Conservation (phyloP, 2,329 filamentous ascomycete species). For the Stagonosporopsis tanaceti region DNA sequence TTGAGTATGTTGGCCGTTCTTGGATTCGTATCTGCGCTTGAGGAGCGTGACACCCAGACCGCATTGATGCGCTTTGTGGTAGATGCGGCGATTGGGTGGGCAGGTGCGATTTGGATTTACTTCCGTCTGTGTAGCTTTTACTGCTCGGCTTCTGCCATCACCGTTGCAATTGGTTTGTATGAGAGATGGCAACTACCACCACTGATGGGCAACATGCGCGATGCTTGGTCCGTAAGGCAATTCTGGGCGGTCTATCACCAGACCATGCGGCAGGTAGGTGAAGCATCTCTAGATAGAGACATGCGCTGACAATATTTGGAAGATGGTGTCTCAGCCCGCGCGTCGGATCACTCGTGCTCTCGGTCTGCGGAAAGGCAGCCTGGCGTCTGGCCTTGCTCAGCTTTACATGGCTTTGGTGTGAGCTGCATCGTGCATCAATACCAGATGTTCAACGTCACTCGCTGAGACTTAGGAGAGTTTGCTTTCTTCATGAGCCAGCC, state of each 20-base stretch:
- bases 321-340: slow-evolving; percentile 3
- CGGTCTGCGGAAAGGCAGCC: neutral
- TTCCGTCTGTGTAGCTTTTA: neutral
- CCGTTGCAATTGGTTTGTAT: neutral
- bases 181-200: slow-evolving; percentile 2
- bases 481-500: slow-evolving; percentile 7
- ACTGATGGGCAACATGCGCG: neutral
- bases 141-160: neutral
- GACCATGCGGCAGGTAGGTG: slow-evolving; percentile 2
- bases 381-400: neutral
- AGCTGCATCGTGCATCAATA: slow-evolving; percentile 2
- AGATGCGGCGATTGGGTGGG: neutral
- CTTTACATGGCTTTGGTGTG: neutral
- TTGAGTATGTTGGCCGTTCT: neutral
- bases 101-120: slow-evolving; percentile 1
- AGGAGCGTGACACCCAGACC: neutral
- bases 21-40: neutral
- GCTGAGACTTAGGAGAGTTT: neutral
- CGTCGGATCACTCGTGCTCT: slow-evolving; percentile 1
- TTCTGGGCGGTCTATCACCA: slow-evolving; percentile 4
- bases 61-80: neutral
- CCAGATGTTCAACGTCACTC: slow-evolving; percentile 5
- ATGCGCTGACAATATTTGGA: neutral
- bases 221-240: slow-evolving; percentile 5
- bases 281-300: no score